Conservation (phyloP, 352 stramenopile genomes). For the Phytophthora litchii region DNA sequence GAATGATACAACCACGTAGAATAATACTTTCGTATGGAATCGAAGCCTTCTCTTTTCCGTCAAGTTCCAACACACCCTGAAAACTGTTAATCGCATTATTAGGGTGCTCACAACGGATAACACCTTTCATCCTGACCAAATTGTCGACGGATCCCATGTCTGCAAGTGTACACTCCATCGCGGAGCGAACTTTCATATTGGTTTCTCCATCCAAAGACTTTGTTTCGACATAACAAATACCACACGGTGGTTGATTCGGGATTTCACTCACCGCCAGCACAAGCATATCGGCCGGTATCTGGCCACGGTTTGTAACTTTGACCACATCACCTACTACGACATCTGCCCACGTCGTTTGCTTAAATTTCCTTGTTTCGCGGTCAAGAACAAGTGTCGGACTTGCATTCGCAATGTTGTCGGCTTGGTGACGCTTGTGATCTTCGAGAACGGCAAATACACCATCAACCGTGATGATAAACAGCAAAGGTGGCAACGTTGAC, state of each 20-base stretch:
- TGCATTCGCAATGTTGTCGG: constrained; percentile 85
- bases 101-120: constrained; percentile 77
- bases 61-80: constrained; percentile 81
- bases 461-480: constrained; percentile 92
- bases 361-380: constrained; percentile 46
- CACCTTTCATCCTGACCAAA: constrained; percentile 57
- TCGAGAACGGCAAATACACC: constrained; percentile 89
- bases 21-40: constrained; percentile 89
- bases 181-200: constrained; percentile 92
- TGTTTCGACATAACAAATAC: constrained; percentile 91
- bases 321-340: constrained; percentile 88
- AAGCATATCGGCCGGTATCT: constrained; percentile 87
- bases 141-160: constrained; percentile 52
- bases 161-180: constrained; percentile 71
- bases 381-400: constrained; percentile 71
- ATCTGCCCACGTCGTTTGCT: constrained; percentile 71
- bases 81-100: constrained; percentile 93
- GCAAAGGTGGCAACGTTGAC: constrained; percentile 86
- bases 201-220: constrained; percentile 93
- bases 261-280: constrained; percentile 81
- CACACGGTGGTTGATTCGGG: constrained; percentile 58
- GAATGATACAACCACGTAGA: constrained; percentile 90
- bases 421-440: constrained; percentile 85
- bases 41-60: constrained; percentile 53
- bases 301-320: constrained; percentile 77